Percentiles rank a stretch among this genome's conserved stretches.
Evolutionary conservation across 257 asterid genomes (phyloP).

Genomic region (Eustoma russellianum): DNA sequence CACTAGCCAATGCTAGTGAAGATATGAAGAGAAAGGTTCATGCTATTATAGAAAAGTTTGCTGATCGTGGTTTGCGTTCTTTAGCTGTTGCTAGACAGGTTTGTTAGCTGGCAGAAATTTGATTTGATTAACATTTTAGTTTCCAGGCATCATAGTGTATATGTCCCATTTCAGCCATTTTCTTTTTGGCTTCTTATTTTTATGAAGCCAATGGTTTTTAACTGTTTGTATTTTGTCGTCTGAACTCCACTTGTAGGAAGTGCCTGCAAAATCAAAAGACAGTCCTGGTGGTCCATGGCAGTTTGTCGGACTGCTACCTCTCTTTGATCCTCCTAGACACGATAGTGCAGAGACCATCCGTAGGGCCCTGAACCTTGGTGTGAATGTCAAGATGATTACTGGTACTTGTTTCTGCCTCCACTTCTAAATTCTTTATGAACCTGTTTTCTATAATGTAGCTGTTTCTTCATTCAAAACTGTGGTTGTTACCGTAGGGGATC

Average conservation of each 20-base stretch:
- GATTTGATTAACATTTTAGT: too few relatives aligned
- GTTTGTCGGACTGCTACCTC: constrained; percentile 63
- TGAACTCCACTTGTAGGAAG: constrained; percentile 24
- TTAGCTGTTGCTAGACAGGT: constrained; percentile 60
- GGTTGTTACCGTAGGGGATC: constrained; percentile 34
- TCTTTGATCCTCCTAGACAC: constrained; percentile 64
- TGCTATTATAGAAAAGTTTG: constrained; percentile 43
- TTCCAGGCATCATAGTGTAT: too few relatives aligned
- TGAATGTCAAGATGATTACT: constrained; percentile 62
- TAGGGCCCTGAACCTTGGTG: constrained; percentile 63
- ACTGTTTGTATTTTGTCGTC: background rate
- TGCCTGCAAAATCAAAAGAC: constrained; percentile 45
- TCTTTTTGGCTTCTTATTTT: too few relatives aligned
- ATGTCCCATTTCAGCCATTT: too few relatives aligned
- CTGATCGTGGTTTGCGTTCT: constrained; percentile 62
- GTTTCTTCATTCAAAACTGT: background rate
- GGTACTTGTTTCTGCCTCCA: constrained; percentile 18
- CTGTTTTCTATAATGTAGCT: background rate
- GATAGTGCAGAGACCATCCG: constrained; percentile 61
- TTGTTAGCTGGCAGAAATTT: background rate
- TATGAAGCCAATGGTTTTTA: background rate
- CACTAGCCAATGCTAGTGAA: constrained; percentile 33
- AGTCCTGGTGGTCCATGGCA: constrained; percentile 60
- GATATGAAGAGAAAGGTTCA: constrained; percentile 41
- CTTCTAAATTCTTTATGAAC: too few relatives aligned